These are phyloP conservation scores for Arctostaphylos glauca DNA, from an alignment of 148 eudicot genomes.

Conservation along the genomic window DNA sequence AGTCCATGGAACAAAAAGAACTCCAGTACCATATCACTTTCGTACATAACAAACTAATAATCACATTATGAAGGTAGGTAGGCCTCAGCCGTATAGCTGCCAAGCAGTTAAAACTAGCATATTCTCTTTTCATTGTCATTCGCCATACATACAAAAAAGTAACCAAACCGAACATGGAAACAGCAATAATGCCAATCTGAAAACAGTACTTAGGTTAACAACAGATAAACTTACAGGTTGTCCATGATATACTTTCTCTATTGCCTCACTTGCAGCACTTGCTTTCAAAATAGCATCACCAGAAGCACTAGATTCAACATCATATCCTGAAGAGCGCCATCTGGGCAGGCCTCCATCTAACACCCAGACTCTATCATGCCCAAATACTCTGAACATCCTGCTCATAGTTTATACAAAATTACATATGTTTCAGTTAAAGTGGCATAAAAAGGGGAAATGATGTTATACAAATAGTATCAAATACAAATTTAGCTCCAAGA, in stretches of 20 bases:
- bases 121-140: background rate
- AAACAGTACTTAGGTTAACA: background rate
- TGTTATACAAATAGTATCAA: background rate
- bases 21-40: background rate
- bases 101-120: background rate
- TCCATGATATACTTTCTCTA: constrained; percentile 82
- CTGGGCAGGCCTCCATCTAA: constrained; percentile 94
- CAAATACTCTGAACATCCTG: constrained; percentile 99
- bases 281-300: constrained; percentile 83
- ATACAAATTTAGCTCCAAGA: background rate
- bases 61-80: background rate
- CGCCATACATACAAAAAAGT: background rate
- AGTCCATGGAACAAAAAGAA: constrained; percentile 2
- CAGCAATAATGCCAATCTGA: background rate
- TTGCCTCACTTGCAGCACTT: constrained; percentile 90
- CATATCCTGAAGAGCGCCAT: constrained; percentile 87
- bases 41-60: background rate
- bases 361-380: constrained; percentile 97
- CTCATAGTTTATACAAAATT: constrained; percentile 11
- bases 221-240: constrained; percentile 44
- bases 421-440: constrained; percentile 17
- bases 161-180: background rate
- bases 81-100: background rate
- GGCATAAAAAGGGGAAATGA: constrained; percentile 13
- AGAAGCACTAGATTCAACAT: constrained; percentile 95